These are phyloP conservation scores for Castanea crenata DNA, from an alignment of 306 rosid genomes.

Conservation along the genomic window DNA sequence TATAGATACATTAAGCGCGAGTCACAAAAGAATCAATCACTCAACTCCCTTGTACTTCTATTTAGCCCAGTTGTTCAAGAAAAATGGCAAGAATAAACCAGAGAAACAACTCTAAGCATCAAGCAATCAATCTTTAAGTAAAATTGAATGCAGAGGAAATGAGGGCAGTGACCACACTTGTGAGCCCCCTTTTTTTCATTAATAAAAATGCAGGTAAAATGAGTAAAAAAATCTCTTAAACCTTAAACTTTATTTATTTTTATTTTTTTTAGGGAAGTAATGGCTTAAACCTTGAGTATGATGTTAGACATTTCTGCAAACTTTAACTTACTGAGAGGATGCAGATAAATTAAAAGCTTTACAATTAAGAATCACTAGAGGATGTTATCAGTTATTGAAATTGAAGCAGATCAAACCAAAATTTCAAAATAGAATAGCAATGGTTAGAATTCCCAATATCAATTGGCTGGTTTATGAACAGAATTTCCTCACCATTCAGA, in stretches of 20 bases:
- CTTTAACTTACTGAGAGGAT: background rate
- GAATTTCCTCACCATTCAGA: conserved; percentile 59
- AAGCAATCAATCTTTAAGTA: too few relatives aligned
- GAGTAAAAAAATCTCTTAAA: background rate
- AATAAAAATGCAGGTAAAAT: background rate
- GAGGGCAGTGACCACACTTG: too few relatives aligned
- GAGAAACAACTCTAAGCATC: too few relatives aligned
- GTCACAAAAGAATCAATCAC: background rate
- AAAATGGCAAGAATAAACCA: too few relatives aligned
- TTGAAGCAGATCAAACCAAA: background rate
- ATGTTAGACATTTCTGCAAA: background rate
- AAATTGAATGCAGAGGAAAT: too few relatives aligned
- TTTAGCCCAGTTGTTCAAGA: background rate
- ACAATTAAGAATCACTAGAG: background rate
- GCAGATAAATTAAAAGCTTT: background rate
- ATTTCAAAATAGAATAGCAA: background rate
- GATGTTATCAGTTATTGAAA: background rate
- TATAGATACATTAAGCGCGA: background rate
- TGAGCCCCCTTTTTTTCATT: background rate
- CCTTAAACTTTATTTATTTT: too few relatives aligned
- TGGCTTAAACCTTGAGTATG: too few relatives aligned
- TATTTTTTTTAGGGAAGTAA: too few relatives aligned
- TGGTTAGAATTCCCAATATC: background rate
- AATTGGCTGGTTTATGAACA: background rate
- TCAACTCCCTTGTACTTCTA: background rate